Evolutionary conservation across 192 early-diverging fungal genomes (phyloP).

Genomic region (Chytriomyces sp.): DNA sequence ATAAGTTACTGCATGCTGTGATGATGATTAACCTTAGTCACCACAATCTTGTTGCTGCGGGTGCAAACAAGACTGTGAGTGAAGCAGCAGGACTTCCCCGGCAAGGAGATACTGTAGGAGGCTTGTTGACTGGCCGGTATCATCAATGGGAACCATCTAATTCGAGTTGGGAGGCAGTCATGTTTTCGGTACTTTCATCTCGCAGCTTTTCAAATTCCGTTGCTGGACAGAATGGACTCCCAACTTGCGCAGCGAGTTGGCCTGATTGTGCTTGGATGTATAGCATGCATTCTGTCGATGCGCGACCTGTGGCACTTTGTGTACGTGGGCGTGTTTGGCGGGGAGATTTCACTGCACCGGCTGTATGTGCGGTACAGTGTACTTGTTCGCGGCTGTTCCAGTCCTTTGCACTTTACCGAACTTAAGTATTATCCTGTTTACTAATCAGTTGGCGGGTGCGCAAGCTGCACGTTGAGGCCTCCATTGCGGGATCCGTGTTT

Average conservation of each 20-base stretch:
- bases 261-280: background rate
- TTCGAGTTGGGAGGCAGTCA: too few relatives aligned
- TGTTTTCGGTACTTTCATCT: background rate
- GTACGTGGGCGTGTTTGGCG: background rate
- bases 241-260: conserved; percentile 2
- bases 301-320: conserved; percentile 16
- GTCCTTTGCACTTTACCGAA: background rate
- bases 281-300: background rate
- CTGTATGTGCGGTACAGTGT: background rate
- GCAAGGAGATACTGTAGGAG: too few relatives aligned
- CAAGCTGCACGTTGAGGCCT: conserved; percentile 21
- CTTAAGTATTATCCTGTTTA: too few relatives aligned
- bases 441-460: conserved; percentile 12
- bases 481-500: background rate
- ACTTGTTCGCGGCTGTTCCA: background rate
- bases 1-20: too few relatives aligned
- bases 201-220: background rate
- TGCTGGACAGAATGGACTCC: background rate
- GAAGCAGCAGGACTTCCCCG: too few relatives aligned
- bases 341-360: background rate
- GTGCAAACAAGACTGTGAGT: too few relatives aligned
- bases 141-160: too few relatives aligned
- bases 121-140: too few relatives aligned
- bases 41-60: too few relatives aligned
- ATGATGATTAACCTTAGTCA: too few relatives aligned